phyloP scores from a whole-genome alignment of 2,329 filamentous ascomycete genomes.

The Phialophora chinensis region DNA sequence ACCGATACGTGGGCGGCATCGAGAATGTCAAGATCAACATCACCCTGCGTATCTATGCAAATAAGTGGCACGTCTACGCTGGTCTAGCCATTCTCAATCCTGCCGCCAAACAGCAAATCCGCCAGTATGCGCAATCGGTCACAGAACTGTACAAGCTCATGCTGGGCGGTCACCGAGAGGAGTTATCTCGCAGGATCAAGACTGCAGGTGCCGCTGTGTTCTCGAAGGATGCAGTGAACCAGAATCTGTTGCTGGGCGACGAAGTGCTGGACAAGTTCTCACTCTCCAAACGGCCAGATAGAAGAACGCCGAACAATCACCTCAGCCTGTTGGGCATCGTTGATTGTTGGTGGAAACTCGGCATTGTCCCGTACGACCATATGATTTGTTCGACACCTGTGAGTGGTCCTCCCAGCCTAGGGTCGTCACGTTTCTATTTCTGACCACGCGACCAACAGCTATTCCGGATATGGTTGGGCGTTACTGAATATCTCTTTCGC shows the following conservation, averaged over 20 bases:
- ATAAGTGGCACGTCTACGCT: conserved; percentile 99
- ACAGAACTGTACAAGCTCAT: conserved; percentile 97
- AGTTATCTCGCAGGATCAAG: conserved; percentile 76
- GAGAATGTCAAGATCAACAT: conserved; percentile 99
- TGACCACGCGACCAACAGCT: conserved; percentile 56
- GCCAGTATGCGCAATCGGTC: conserved; percentile 89
- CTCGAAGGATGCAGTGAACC: conserved; percentile 56
- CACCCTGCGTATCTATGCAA: conserved; percentile 93
- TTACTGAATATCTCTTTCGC: conserved; percentile 95
- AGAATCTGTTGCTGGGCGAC: conserved; percentile 74
- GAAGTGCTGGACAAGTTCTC: conserved; percentile 88
- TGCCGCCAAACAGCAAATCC: conserved; percentile 86
- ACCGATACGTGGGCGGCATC: conserved; percentile 94
- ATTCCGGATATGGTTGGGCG: conserved; percentile 94
- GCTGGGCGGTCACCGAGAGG: conserved; percentile 80
- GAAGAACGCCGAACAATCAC: conserved; percentile 86
- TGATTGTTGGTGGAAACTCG: conserved; percentile 94
- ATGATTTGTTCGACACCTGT: conserved; percentile 98
- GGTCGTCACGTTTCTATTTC: conserved; percentile 24
- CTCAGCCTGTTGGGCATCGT: conserved; percentile 94
- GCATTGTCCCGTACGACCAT: conserved; percentile 96
- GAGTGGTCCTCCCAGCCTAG: conserved; percentile 42
- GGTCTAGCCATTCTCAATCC: conserved; percentile 97
- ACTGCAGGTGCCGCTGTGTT: conserved; percentile 79
- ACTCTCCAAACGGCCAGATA: conserved; percentile 71